phyloP scores from a whole-genome alignment of 352 stramenopile species.

The Achlya hypogyna region DNA sequence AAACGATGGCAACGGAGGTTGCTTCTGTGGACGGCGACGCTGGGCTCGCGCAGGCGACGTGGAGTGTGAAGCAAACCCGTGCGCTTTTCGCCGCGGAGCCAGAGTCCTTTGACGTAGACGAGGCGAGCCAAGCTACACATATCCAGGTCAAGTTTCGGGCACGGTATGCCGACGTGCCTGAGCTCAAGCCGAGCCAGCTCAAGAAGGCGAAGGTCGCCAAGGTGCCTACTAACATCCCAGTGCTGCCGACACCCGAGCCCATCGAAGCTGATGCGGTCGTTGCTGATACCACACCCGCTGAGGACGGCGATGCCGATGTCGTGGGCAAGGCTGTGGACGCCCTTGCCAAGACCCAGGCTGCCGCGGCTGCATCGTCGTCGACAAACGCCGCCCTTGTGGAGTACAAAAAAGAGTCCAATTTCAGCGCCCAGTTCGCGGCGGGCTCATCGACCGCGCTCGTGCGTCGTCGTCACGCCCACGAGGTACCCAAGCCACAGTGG shows the following conservation, averaged over 20 bases:
- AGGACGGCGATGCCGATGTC: background rate
- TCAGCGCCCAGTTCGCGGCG: conserved; percentile 1
- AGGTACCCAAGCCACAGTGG: conserved; percentile 95
- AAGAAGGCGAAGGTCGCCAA: conserved; percentile 16
- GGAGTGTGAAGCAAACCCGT: conserved; percentile 10
- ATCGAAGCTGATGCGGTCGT: background rate
- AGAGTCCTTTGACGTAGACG: conserved; percentile 6
- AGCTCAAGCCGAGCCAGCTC: conserved; percentile 16
- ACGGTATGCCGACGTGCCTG: conserved; percentile 15
- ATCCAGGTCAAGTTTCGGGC: conserved; percentile 21
- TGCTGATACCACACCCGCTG: background rate
- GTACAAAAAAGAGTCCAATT: conserved; percentile 19
- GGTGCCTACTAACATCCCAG: background rate
- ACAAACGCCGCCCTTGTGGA: conserved; percentile 11
- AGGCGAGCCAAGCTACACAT: conserved; percentile 15
- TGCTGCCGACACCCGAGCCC: background rate
- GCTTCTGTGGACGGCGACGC: conserved; percentile 2
- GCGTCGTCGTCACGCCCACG: conserved; percentile 51
- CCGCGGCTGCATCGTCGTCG: background rate
- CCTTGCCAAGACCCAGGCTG: conserved; percentile 5
- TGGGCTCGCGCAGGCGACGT: background rate
- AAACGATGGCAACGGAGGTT: conserved; percentile 16
- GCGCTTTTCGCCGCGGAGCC: conserved; percentile 13
- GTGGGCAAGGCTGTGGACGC: background rate
- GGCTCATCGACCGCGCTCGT: conserved; percentile 38